These are phyloP conservation scores for Rhodosporidiobolus odoratus DNA, from an alignment of 768 basidiomycete species.

Conservation along the genomic window DNA sequence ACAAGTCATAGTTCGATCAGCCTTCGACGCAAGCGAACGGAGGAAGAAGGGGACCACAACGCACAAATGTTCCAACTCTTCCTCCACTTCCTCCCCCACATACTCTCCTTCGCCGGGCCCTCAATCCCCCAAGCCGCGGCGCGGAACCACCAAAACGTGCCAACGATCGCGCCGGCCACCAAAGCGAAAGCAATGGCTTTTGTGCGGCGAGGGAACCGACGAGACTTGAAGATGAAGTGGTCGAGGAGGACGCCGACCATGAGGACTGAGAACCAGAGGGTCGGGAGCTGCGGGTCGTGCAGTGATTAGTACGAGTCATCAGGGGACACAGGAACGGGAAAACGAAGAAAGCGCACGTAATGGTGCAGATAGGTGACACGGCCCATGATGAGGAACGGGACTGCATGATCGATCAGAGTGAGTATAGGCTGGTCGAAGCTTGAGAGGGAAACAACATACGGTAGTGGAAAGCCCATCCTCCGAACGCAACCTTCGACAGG, in stretches of 20 bases:
- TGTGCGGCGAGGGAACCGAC: constrained; percentile 57
- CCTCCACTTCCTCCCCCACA: constrained; percentile 25
- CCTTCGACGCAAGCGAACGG: neutral
- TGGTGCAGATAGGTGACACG: constrained; percentile 81
- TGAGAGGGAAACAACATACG: constrained; percentile 53
- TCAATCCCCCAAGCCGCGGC: constrained; percentile 82
- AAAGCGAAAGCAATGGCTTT: constrained; percentile 70
- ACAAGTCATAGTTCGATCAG: no score
- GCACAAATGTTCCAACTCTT: constrained; percentile 36
- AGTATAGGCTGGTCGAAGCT: neutral
- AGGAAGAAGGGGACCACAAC: constrained; percentile 13
- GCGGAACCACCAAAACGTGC: constrained; percentile 93
- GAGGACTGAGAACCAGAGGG: constrained; percentile 91
- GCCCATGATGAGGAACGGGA: constrained; percentile 90
- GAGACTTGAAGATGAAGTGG: constrained; percentile 81
- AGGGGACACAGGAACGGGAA: neutral
- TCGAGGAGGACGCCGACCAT: constrained; percentile 87
- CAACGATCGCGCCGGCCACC: constrained; percentile 58
- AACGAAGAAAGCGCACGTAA: constrained; percentile 60
- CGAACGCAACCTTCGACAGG: constrained; percentile 80
- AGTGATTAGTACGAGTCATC: constrained; percentile 69
- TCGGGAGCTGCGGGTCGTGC: constrained; percentile 55
- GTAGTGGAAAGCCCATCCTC: constrained; percentile 89
- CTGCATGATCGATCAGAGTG: constrained; percentile 49
- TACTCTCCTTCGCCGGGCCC: constrained; percentile 54